These are phyloP conservation scores for Paraconiothyrium brasiliense DNA, from an alignment of 2,329 filamentous ascomycete genomes.

Conservation along the genomic window DNA sequence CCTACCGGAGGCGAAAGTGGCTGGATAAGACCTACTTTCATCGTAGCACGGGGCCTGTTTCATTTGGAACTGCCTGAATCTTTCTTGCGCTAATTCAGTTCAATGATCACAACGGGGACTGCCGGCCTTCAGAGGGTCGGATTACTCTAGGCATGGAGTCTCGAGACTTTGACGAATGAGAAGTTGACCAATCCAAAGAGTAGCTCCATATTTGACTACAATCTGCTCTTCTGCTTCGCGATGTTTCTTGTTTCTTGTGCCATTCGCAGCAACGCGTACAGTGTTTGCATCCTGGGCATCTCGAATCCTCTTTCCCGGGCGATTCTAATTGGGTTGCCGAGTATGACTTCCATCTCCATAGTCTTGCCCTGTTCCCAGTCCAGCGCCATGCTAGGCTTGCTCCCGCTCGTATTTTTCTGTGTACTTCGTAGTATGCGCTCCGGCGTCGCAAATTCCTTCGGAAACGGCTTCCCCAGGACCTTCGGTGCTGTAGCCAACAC, in stretches of 20 bases:
- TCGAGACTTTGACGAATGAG: too few relatives aligned
- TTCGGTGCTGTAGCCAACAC: slow-evolving; percentile 71
- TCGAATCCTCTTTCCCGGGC: slow-evolving; percentile 70
- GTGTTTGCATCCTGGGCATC: slow-evolving; percentile 71
- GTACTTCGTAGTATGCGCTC: slow-evolving; percentile 72
- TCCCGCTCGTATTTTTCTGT: slow-evolving; percentile 68
- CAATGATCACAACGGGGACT: too few relatives aligned
- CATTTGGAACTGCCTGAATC: too few relatives aligned
- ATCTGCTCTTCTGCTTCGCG: slow-evolving; percentile 33
- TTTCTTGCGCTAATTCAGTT: too few relatives aligned
- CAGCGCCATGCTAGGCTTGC: slow-evolving; percentile 70
- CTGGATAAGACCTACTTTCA: too few relatives aligned
- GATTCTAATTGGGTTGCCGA: slow-evolving; percentile 75
- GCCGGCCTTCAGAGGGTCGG: too few relatives aligned
- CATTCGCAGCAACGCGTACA: slow-evolving; percentile 73
- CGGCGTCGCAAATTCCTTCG: slow-evolving; percentile 67
- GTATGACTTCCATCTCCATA: slow-evolving; percentile 76
- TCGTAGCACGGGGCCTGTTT: too few relatives aligned
- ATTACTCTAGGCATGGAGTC: too few relatives aligned
- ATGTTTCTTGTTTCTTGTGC: slow-evolving; percentile 65
- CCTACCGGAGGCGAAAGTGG: too few relatives aligned
- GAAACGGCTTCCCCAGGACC: slow-evolving; percentile 70
- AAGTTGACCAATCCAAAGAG: too few relatives aligned
- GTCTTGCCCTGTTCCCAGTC: slow-evolving; percentile 74
- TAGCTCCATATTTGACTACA: slow-evolving; percentile 20